These are phyloP conservation scores for Tirmania nivea DNA, from an alignment of 495 filamentous ascomycete genomes.

Conservation along the genomic window DNA sequence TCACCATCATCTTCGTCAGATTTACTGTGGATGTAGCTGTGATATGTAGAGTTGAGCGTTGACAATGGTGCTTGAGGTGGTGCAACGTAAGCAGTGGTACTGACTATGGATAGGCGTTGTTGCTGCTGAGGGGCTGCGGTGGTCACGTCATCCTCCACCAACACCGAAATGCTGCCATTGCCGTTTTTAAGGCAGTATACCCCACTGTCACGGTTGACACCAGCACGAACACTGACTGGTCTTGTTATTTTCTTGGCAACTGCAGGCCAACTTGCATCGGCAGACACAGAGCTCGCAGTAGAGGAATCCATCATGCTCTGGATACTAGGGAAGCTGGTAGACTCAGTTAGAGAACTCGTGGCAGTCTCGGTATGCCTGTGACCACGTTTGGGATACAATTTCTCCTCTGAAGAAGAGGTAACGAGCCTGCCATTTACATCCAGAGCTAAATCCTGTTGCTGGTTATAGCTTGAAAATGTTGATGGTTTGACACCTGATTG, in stretches of 20 bases:
- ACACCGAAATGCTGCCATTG: not conserved
- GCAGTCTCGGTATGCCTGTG: not conserved
- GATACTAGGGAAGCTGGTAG: not conserved
- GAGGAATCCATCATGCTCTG: not conserved
- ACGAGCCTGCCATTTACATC: too few species aligned
- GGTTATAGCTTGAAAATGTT: not conserved
- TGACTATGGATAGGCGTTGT: not conserved
- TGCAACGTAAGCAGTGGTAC: not conserved
- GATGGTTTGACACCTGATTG: not conserved
- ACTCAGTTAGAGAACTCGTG: not conserved
- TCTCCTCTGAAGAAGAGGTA: not conserved
- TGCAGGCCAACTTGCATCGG: not conserved
- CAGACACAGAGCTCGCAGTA: not conserved
- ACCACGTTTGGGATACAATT: not conserved
- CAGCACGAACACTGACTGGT: not conserved
- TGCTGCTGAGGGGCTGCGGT: not conserved
- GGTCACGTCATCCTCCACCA: not conserved
- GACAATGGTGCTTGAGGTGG: too few species aligned
- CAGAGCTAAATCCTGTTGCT: not conserved
- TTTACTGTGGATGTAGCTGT: not conserved
- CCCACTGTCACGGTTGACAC: not conserved
- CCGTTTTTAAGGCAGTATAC: not conserved
- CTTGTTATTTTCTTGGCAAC: not conserved
- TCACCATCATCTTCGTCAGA: not conserved
- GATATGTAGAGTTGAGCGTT: not conserved